These are phyloP conservation scores for Suhomyces bokatorum DNA, from an alignment of 1,139 yeast species.

Conservation along the genomic window DNA sequence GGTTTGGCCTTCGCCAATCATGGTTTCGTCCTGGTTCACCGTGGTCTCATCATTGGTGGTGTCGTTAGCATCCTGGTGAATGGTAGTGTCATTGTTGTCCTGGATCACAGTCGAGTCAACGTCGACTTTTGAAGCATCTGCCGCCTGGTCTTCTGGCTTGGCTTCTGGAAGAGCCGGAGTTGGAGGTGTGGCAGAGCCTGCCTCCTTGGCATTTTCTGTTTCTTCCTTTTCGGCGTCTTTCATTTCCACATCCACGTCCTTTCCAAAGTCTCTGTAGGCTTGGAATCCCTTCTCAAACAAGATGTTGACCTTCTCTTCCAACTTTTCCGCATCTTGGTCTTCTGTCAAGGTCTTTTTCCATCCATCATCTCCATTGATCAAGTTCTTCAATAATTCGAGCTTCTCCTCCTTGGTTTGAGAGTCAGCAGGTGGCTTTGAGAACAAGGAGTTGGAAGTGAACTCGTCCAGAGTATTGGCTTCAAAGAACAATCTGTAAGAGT, in stretches of 20 bases:
- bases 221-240: constrained; percentile 8
- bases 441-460: constrained; percentile 60
- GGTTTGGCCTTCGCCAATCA: constrained; percentile 21
- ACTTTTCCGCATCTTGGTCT: constrained; percentile 21
- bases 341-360: constrained; percentile 40
- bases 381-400: constrained; percentile 26
- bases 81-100: constrained; percentile 44
- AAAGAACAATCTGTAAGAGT: constrained; percentile 77
- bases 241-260: constrained; percentile 18
- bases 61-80: constrained; percentile 46
- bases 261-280: constrained; percentile 27
- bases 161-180: constrained; percentile 5
- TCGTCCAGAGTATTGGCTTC: constrained; percentile 83
- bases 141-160: not conserved
- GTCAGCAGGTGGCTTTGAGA: constrained; percentile 33
- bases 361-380: constrained; percentile 40
- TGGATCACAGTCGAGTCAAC: constrained; percentile 41
- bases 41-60: constrained; percentile 46
- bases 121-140: constrained; percentile 19
- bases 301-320: constrained; percentile 26
- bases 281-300: constrained; percentile 37
- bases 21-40: constrained; percentile 34
- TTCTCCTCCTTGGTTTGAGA: constrained; percentile 26
- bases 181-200: constrained; percentile 1
- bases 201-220: not conserved